Conservation (phyloP, 352 stramenopile genomes). For the Pythium monospermum region DNA sequence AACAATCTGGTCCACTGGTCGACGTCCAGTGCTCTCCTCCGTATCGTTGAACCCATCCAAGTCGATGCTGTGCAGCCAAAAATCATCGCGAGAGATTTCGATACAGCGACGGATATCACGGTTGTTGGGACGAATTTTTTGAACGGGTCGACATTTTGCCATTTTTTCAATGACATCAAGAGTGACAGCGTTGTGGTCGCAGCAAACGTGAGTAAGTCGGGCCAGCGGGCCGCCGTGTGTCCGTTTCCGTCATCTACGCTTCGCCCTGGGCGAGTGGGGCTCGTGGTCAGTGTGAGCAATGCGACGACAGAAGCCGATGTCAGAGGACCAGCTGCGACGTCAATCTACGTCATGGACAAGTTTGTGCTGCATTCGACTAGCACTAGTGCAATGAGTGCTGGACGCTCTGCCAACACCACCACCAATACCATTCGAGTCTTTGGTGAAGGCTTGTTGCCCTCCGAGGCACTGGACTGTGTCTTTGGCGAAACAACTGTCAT, state of each 20-base stretch:
- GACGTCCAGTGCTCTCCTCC: neutral
- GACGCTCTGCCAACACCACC: neutral
- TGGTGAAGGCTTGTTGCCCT: conserved; percentile 12
- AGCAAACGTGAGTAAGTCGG: neutral
- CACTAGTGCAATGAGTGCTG: neutral
- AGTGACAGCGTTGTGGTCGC: neutral
- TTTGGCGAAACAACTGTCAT: conserved; percentile 2
- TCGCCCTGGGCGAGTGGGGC: neutral
- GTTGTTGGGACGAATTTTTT: conserved; percentile 15
- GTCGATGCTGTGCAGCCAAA: conserved; percentile 5
- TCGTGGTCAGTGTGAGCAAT: neutral
- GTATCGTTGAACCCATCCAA: conserved; percentile 2
- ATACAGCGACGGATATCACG: conserved; percentile 3
- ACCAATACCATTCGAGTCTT: conserved; percentile 3
- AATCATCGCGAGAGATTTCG: neutral
- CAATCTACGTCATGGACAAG: conserved; percentile 6
- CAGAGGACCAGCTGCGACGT: neutral
- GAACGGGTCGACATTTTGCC: conserved; percentile 7
- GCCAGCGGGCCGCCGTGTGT: conserved; percentile 1
- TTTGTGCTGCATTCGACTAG: conserved; percentile 6
- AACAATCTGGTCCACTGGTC: conserved; percentile 18
- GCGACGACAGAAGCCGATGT: neutral
- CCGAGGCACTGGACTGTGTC: conserved; percentile 17
- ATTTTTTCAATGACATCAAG: conserved; percentile 2
- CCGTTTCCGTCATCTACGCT: neutral